phyloP scores from a whole-genome alignment of 2,329 filamentous ascomycete species.

The Colletotrichum karsti region DNA sequence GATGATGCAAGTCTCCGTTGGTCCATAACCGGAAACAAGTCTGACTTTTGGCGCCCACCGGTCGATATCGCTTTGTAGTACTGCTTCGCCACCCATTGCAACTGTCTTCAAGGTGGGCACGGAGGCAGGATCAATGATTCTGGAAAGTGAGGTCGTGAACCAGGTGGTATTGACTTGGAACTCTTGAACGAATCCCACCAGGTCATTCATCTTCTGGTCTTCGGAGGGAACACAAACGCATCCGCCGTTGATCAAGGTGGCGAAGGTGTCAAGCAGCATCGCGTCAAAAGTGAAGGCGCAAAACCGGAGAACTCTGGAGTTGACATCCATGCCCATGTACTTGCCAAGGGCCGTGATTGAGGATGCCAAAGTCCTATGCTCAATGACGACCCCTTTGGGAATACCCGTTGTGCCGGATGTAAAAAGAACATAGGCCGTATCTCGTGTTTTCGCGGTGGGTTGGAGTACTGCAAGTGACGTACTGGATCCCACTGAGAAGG shows the following conservation, averaged over 20 bases:
- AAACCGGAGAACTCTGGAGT: constrained; percentile 35
- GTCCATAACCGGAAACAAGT: constrained; percentile 9
- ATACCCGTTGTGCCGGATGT: constrained; percentile 38
- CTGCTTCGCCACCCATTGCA: constrained; percentile 10
- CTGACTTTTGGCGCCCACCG: constrained; percentile 40
- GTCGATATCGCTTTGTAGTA: constrained; percentile 39
- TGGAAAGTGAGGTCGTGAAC: not conserved
- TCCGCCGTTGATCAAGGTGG: constrained; percentile 16
- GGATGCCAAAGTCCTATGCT: constrained; percentile 32
- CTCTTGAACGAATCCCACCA: constrained; percentile 26
- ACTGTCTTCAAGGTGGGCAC: not conserved
- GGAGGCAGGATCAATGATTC: constrained; percentile 10
- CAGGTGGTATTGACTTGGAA: constrained; percentile 15
- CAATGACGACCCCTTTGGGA: constrained; percentile 37
- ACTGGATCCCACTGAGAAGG: not conserved
- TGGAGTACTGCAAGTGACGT: not conserved
- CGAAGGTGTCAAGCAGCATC: constrained; percentile 24
- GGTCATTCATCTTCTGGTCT: constrained; percentile 30
- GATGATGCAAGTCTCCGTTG: constrained; percentile 14
- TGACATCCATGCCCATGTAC: not conserved
- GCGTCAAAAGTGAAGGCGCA: constrained; percentile 32
- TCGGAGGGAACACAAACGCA: constrained; percentile 24
- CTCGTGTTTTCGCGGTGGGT: not conserved
- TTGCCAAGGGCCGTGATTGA: constrained; percentile 14
- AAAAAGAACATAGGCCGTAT: constrained; percentile 36